These are phyloP conservation scores for Pyricularia sp. DNA, from an alignment of 2,329 filamentous ascomycete species.

Conservation along the genomic window DNA sequence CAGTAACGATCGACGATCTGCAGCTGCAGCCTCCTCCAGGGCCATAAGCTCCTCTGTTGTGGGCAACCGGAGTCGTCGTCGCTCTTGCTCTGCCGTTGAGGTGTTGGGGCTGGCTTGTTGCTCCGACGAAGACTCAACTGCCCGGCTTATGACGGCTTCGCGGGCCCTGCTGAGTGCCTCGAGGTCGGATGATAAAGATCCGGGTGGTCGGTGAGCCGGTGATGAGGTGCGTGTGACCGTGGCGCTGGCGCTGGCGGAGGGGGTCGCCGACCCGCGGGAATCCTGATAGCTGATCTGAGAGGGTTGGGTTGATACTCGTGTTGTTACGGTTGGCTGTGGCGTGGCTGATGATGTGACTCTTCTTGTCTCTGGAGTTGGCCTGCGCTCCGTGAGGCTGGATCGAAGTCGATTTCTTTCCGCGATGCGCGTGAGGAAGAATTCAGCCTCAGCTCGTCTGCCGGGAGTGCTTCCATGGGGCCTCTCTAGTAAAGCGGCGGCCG, in stretches of 20 bases:
- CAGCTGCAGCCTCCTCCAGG: not conserved
- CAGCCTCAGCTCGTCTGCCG: not conserved
- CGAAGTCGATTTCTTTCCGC: not conserved
- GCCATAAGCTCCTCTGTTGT: not conserved
- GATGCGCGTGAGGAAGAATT: not conserved
- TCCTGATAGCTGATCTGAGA: not conserved
- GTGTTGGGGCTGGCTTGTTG: not conserved
- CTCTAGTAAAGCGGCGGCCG: not conserved
- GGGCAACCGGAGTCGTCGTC: not conserved
- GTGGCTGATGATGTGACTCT: not conserved
- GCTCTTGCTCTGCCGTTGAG: not conserved
- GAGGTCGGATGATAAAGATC: not conserved
- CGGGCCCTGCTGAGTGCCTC: not conserved
- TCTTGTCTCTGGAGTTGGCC: not conserved
- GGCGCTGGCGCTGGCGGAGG: not conserved
- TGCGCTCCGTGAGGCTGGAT: not conserved
- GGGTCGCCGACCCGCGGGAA: not conserved
- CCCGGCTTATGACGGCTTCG: not conserved
- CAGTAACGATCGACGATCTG: not conserved
- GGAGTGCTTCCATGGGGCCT: not conserved
- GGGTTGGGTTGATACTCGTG: not conserved
- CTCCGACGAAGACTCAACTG: not conserved
- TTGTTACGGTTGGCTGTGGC: not conserved
- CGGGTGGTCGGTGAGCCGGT: not conserved
- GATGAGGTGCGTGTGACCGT: not conserved